A percentile compares a stretch with the other conserved stretches of the same genome.
Evolutionary conservation across 2,329 filamentous ascomycete genomes (phyloP).

Genomic region (Paramyrothecium sp.): DNA sequence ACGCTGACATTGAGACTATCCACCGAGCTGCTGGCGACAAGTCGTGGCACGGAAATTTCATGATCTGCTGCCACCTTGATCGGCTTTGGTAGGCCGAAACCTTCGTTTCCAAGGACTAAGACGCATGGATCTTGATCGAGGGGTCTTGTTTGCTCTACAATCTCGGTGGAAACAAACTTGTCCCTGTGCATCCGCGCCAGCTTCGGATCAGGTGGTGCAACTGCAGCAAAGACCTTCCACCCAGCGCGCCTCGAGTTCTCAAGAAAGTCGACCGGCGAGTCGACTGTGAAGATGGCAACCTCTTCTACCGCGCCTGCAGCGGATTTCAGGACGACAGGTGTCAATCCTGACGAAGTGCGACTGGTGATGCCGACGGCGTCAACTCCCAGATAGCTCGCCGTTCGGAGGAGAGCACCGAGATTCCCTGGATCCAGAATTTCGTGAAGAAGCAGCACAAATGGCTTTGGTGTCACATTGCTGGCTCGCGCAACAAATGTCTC

Average conservation of each 20-base stretch:
- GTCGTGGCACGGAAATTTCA: constrained; percentile 63
- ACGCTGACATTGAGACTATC: constrained; percentile 95
- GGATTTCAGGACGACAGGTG: constrained; percentile 78
- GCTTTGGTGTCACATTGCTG: constrained; percentile 44
- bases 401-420: constrained; percentile 83
- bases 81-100: constrained; percentile 65
- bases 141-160: constrained; percentile 49
- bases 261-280: constrained; percentile 68
- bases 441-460: constrained; percentile 72
- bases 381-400: constrained; percentile 86
- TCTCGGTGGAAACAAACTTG: constrained; percentile 48
- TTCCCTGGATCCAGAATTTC: constrained; percentile 85
- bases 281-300: constrained; percentile 69
- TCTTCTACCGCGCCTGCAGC: constrained; percentile 85
- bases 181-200: constrained; percentile 28
- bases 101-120: constrained; percentile 81
- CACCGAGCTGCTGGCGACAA: constrained; percentile 54
- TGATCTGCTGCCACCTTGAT: constrained; percentile 66
- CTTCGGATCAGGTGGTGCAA: constrained; percentile 41
- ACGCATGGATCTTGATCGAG: constrained; percentile 65
- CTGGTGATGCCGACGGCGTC: constrained; percentile 78
- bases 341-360: constrained; percentile 71
- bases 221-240: constrained; percentile 83
- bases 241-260: constrained; percentile 64
- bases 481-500: constrained; percentile 43